Evolutionary conservation across 768 basidiomycete genomes (phyloP).

Genomic region (Serendipita sp.): DNA sequence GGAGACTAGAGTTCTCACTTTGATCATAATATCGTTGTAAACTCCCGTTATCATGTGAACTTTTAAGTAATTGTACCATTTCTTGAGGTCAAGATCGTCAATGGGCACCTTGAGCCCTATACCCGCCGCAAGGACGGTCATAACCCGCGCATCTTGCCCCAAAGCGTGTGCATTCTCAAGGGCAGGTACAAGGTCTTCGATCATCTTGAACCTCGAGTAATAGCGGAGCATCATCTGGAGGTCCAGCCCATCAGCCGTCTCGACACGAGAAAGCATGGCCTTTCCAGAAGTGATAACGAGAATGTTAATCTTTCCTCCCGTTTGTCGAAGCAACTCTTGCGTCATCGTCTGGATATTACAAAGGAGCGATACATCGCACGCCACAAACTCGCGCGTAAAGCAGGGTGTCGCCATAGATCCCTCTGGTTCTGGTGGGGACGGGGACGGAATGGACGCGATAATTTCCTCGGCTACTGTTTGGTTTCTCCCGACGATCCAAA

Average conservation of each 20-base stretch:
- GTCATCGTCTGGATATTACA: constrained; percentile 8
- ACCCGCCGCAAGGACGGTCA: constrained; percentile 28
- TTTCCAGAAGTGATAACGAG: constrained; percentile 8
- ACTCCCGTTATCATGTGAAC: neutral
- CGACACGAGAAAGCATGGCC: neutral
- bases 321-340: constrained; percentile 8
- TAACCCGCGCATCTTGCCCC: constrained; percentile 34
- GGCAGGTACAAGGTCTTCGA: constrained; percentile 29
- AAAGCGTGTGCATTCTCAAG: constrained; percentile 28
- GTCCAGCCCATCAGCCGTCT: constrained; percentile 6
- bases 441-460: constrained; percentile 9
- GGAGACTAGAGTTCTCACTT: neutral
- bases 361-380: constrained; percentile 16
- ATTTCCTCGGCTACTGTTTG: constrained; percentile 11
- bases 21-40: neutral
- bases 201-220: constrained; percentile 37
- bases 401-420: neutral
- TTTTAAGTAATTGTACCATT: constrained; percentile 11
- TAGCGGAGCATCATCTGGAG: constrained; percentile 28
- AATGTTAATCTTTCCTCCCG: constrained; percentile 11
- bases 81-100: constrained; percentile 37
- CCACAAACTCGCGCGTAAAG: constrained; percentile 18
- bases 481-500: constrained; percentile 13
- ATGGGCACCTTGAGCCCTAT: constrained; percentile 25
- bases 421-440: neutral